phyloP scores from a whole-genome alignment of 2,329 filamentous ascomycete genomes.

The Pseudopyricularia javanii region DNA sequence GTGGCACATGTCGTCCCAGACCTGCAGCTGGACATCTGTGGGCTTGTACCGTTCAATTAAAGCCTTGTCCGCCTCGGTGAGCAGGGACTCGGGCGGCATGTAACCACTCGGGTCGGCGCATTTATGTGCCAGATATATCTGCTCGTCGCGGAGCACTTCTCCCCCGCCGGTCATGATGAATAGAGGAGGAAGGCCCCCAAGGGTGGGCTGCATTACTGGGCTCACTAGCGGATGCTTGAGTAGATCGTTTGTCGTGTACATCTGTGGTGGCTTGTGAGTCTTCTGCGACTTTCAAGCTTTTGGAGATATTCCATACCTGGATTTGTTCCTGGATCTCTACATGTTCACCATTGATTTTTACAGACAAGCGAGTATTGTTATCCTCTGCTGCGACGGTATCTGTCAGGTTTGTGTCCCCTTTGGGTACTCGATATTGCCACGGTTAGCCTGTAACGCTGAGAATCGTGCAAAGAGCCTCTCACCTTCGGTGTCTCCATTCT shows the following conservation, averaged over 20 bases:
- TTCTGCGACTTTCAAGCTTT: background rate
- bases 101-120: constrained; percentile 74
- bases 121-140: constrained; percentile 91
- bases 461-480: background rate
- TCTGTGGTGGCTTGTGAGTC: constrained; percentile 14
- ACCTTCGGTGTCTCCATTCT: constrained; percentile 20
- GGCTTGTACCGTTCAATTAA: constrained; percentile 58
- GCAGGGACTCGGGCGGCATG: constrained; percentile 49
- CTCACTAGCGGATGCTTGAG: constrained; percentile 82
- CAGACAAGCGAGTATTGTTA: constrained; percentile 5
- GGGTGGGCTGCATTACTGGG: constrained; percentile 72
- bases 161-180: constrained; percentile 80
- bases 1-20: constrained; percentile 94
- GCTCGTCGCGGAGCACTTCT: constrained; percentile 84
- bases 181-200: constrained; percentile 81
- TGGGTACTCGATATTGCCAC: no score
- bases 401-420: background rate
- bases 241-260: constrained; percentile 73
- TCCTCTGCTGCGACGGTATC: constrained; percentile 17
- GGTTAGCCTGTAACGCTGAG: no score
- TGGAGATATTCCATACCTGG: no score
- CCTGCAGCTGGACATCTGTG: constrained; percentile 85
- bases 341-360: constrained; percentile 53
- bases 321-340: constrained; percentile 75
- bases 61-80: constrained; percentile 50